Base-by-base conservation (phyloP, 2,329 filamentous ascomycete species). In the Fusarium lyarnte region DNA sequence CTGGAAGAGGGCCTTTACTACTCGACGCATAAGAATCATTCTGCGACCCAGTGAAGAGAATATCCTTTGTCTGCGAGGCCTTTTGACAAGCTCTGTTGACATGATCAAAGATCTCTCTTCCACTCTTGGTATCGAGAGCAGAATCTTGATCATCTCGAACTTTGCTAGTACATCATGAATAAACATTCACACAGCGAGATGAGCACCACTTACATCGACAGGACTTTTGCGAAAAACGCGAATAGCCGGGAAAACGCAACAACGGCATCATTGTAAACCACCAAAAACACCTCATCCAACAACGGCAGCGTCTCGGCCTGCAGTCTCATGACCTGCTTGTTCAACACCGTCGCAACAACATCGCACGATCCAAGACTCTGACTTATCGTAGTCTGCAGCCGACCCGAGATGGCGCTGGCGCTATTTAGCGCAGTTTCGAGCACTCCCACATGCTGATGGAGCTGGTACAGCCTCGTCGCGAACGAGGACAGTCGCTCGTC, bases 261-360 rank as follows among this genome's bases (percentile, higher is more conserved):
- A 8, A 81, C 58, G 5, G 75, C 66, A 33, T 77, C 66, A 33
- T 72, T 68, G 14, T 80, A 76, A 21, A 72, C 73, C 12, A 55
- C 35, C 31, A 82, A 38, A 66, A 78, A 78, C 13, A 73, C 72
- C 29, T 67, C 63, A 58, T 81, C 76, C 27, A 81, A 19, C 17
- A 65, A 54, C 2, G 53, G 51, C 29, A 78, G 62, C 25, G 73
- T 79, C 25, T 76, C 72, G 1, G 73, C 60, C 36, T 78, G 76
- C 54, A 83, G 62, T 8, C 80, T 75, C 76, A 79, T 77, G 1
- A 80, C 57, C 74, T 83, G 81, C 68, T 82, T 82, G 43, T 78
- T 78, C 41, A 82, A 52, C 21, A 73, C 73, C 3, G 78, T 80
- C 25, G 73, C 69, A 8, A 75, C 69, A 8, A 63, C 71, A 64